phyloP scores from a whole-genome alignment of 768 basidiomycete genomes.

The Cystofilobasidium bisporidii region DNA sequence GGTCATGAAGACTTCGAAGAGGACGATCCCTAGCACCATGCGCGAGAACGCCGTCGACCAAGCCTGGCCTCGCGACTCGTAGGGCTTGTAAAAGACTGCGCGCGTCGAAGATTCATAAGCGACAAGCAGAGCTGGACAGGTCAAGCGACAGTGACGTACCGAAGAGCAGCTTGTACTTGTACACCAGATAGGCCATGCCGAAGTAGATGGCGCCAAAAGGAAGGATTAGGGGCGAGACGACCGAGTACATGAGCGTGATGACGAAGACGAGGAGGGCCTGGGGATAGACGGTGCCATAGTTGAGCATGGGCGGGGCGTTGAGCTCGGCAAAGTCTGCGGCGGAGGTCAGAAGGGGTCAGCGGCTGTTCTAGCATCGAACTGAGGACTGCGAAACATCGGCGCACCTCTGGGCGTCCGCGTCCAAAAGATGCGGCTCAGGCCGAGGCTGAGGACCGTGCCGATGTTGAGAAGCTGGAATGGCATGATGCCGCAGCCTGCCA shows the following conservation, averaged over 20 bases:
- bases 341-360: constrained; percentile 13
- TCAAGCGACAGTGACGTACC: constrained; percentile 51
- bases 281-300: constrained; percentile 91
- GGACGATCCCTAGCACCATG: constrained; percentile 81
- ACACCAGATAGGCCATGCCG: constrained; percentile 87
- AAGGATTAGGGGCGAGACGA: constrained; percentile 88
- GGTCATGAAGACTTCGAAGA: constrained; percentile 86
- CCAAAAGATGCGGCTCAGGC: constrained; percentile 62
- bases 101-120: constrained; percentile 14
- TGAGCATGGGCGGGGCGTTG: constrained; percentile 95
- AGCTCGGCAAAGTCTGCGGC: constrained; percentile 80
- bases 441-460: constrained; percentile 71
- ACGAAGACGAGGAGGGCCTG: constrained; percentile 94
- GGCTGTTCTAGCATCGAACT: not conserved
- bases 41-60: constrained; percentile 94
- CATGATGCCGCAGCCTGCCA: constrained; percentile 77
- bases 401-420: constrained; percentile 84
- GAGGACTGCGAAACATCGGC: constrained; percentile 26
- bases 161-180: constrained; percentile 95
- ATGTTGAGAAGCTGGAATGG: constrained; percentile 88
- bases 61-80: constrained; percentile 92
- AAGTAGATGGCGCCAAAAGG: constrained; percentile 95
- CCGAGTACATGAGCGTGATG: constrained; percentile 87
- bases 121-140: not conserved
- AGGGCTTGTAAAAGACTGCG: constrained; percentile 94